phyloP scores from a whole-genome alignment of 2,329 filamentous ascomycete species.

The Westerdykella sp. region DNA sequence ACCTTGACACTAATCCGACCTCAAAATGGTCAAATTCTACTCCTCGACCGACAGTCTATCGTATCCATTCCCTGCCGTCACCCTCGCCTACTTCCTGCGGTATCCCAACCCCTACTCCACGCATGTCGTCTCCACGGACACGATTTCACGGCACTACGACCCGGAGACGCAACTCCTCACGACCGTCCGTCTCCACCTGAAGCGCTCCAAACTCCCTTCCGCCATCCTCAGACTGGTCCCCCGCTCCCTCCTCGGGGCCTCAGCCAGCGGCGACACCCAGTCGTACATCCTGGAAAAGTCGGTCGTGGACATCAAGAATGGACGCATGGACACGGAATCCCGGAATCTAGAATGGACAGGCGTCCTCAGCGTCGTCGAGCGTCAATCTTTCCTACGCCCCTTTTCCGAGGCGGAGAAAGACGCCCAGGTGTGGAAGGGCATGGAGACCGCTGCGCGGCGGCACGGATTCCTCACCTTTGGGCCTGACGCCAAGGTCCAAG shows the following conservation, averaged over 20 bases:
- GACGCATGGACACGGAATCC: conserved; percentile 77
- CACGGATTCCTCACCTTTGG: conserved; percentile 29
- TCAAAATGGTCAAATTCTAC: conserved; percentile 49
- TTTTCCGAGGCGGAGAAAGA: conserved; percentile 11
- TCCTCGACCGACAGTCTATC: conserved; percentile 62
- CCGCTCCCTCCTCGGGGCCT: conserved; percentile 57
- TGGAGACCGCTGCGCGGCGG: conserved; percentile 26
- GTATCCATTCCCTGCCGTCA: conserved; percentile 78
- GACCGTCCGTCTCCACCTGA: conserved; percentile 74
- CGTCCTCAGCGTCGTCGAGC: conserved; percentile 70
- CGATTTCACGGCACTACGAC: conserved; percentile 68
- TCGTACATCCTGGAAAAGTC: conserved; percentile 76
- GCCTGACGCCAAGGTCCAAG: conserved; percentile 24
- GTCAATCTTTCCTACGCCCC: conserved; percentile 59
- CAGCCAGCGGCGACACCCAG: conserved; percentile 57
- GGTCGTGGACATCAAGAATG: conserved; percentile 70
- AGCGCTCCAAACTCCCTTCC: conserved; percentile 70
- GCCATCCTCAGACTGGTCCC: conserved; percentile 72
- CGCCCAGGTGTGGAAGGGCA: conserved; percentile 23
- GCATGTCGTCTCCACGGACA: conserved; percentile 78
- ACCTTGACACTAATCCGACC: conserved; percentile 1
- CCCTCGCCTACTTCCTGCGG: conserved; percentile 81
- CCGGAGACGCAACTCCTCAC: conserved; percentile 66
- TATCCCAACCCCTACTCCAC: conserved; percentile 81
- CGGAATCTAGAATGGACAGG: conserved; percentile 77